Conservation (phyloP, 768 basidiomycete genomes). For the Boletus edulis region DNA sequence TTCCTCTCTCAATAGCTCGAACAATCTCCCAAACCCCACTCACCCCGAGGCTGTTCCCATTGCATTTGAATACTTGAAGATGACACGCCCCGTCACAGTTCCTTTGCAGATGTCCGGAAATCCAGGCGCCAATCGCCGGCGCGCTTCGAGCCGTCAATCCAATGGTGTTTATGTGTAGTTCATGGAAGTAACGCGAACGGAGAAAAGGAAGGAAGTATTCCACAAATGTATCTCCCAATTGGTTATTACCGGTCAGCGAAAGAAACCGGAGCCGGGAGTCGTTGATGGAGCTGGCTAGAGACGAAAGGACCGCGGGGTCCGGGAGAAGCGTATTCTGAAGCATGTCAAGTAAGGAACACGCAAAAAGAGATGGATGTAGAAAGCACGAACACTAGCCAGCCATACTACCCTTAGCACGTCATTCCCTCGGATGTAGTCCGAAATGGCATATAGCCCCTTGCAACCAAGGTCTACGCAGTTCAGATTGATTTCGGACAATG, state of each 20-base stretch:
- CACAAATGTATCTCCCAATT: slow-evolving; percentile 49
- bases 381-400: slow-evolving; percentile 51
- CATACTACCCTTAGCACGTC: slow-evolving; percentile 42
- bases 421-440: slow-evolving; percentile 50
- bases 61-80: slow-evolving; percentile 50
- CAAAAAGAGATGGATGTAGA: not conserved
- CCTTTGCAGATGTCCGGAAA: slow-evolving; percentile 37
- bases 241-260: slow-evolving; percentile 47
- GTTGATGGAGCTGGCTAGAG: slow-evolving; percentile 52
- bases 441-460: slow-evolving; percentile 48
- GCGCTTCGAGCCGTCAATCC: slow-evolving; percentile 45
- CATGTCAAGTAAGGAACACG: slow-evolving; percentile 10
- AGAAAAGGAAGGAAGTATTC: slow-evolving; percentile 49
- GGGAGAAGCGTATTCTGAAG: slow-evolving; percentile 42
- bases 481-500: slow-evolving; percentile 52
- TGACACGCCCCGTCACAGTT: slow-evolving; percentile 31
- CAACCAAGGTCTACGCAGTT: slow-evolving; percentile 56
- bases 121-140: slow-evolving; percentile 44
- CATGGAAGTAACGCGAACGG: slow-evolving; percentile 43
- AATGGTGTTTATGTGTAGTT: slow-evolving; percentile 51
- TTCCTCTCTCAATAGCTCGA: slow-evolving; percentile 43
- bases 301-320: slow-evolving; percentile 33
- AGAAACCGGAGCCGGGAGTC: slow-evolving; percentile 49
- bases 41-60: slow-evolving; percentile 54
- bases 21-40: slow-evolving; percentile 47